phyloP scores from a whole-genome alignment of 2,329 filamentous ascomycete species.

The Lachnellula cervina region DNA sequence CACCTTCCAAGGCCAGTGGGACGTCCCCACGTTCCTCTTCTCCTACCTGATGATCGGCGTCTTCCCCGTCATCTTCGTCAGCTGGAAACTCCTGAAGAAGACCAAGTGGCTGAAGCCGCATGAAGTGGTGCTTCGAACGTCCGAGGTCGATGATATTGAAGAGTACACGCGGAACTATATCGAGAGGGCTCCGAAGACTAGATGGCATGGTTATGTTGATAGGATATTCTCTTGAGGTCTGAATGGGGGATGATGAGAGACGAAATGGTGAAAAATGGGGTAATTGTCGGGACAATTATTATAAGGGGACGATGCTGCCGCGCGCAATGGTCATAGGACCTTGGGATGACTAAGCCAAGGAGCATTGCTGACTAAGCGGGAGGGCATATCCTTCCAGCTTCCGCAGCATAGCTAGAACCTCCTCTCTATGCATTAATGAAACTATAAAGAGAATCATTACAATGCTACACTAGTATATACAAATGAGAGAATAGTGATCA shows the following conservation, averaged over 20 bases:
- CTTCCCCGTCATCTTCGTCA: constrained; percentile 53
- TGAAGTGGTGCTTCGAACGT: constrained; percentile 48
- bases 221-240: constrained; percentile 14
- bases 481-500: too few relatives aligned
- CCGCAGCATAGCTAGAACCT: too few relatives aligned
- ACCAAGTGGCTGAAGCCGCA: constrained; percentile 48
- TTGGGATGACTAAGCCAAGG: too few relatives aligned
- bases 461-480: too few relatives aligned
- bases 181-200: constrained; percentile 21
- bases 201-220: constrained; percentile 21
- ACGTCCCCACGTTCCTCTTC: constrained; percentile 56
- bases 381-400: too few relatives aligned
- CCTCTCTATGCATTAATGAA: too few relatives aligned
- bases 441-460: too few relatives aligned
- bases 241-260: neutral
- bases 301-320: too few relatives aligned
- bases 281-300: too few relatives aligned
- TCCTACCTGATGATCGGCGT: constrained; percentile 55
- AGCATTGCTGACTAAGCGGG: too few relatives aligned
- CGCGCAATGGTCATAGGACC: too few relatives aligned
- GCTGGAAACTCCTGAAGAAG: constrained; percentile 56
- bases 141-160: constrained; percentile 56
- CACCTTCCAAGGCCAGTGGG: constrained; percentile 40
- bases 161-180: constrained; percentile 54
- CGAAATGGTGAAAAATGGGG: neutral